A percentile compares a stretch with the other conserved stretches of the same genome.
Evolutionary conservation across 225 moss, liverwort and hornwort genomes (phyloP).

Genomic region (Sphagnum tenellum): DNA sequence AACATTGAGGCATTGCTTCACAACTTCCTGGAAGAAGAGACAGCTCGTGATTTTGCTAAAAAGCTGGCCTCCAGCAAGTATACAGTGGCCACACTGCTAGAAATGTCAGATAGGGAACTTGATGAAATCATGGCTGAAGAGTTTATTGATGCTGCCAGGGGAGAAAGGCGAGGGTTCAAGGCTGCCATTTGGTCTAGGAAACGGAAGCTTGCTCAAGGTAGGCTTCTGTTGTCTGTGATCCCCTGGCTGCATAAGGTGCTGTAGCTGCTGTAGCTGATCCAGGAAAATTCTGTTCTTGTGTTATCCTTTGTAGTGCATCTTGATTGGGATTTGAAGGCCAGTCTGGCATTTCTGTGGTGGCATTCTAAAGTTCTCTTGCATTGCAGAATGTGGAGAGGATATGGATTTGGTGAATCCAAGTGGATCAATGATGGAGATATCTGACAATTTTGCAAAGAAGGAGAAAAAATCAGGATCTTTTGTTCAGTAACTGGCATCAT

Average conservation of each 20-base stretch:
- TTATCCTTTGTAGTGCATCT: too few species aligned
- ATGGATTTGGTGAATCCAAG: slow-evolving; percentile 51
- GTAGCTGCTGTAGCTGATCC: too few species aligned
- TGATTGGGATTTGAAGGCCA: too few species aligned
- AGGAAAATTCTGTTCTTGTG: too few species aligned
- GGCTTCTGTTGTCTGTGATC: background rate
- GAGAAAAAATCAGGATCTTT: slow-evolving; percentile 60
- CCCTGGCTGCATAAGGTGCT: too few species aligned
- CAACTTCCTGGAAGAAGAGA: slow-evolving; percentile 54
- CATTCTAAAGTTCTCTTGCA: background rate
- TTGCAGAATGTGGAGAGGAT: slow-evolving; percentile 50
- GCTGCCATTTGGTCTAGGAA: slow-evolving; percentile 59
- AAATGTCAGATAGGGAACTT: slow-evolving; percentile 59
- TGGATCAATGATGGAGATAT: slow-evolving; percentile 56
- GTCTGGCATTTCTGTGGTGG: too few species aligned
- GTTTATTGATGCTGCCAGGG: slow-evolving; percentile 56
- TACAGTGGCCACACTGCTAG: slow-evolving; percentile 50
- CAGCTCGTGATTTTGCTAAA: slow-evolving; percentile 43
- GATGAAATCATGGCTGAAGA: slow-evolving; percentile 59
- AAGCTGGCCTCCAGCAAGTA: slow-evolving; percentile 60
- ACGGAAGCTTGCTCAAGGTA: slow-evolving; percentile 51
- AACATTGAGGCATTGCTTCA: slow-evolving; percentile 50
- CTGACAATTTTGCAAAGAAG: slow-evolving; percentile 66
- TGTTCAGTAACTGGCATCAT: slow-evolving; percentile 20
- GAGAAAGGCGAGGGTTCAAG: slow-evolving; percentile 55